phyloP scores from a whole-genome alignment of 805 yeast genomes.

The Barnettozyma pratensis region DNA sequence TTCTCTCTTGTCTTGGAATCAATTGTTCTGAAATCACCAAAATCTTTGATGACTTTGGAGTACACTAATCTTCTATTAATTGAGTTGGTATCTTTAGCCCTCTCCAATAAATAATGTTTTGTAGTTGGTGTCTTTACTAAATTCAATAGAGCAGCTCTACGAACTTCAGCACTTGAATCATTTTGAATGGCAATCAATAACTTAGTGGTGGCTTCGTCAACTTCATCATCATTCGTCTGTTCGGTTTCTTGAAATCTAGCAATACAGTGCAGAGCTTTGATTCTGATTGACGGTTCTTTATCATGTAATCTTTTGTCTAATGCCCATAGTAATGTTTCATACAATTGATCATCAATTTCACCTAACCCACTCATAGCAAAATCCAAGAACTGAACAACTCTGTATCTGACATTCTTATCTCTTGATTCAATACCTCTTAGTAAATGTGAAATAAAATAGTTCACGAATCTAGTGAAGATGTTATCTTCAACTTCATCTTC shows the following conservation, averaged over 20 bases:
- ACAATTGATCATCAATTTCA: conserved; percentile 70
- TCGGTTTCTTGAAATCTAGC: conserved; percentile 65
- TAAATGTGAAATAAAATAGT: conserved; percentile 57
- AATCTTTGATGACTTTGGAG: conserved; percentile 58
- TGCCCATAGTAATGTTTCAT: conserved; percentile 54
- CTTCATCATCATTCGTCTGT: conserved; percentile 25
- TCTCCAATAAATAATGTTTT: conserved; percentile 56
- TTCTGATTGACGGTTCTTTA: conserved; percentile 71
- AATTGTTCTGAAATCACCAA: conserved; percentile 58
- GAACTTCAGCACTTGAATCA: conserved; percentile 84
- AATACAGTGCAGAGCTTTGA: conserved; percentile 78
- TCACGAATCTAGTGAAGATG: conserved; percentile 48
- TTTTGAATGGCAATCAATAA: conserved; percentile 53
- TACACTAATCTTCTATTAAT: conserved; percentile 70
- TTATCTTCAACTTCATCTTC: conserved; percentile 32
- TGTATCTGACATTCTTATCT: conserved; percentile 70
- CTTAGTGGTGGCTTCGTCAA: conserved; percentile 42
- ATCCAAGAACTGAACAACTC: conserved; percentile 74
- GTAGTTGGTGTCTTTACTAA: conserved; percentile 52
- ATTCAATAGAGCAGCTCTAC: conserved; percentile 78
- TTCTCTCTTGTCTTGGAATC: conserved; percentile 55
- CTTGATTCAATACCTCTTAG: conserved; percentile 75
- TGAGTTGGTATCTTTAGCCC: conserved; percentile 77
- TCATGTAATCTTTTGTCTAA: conserved; percentile 63
- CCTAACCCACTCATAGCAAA: conserved; percentile 65